Conservation (phyloP, 2,329 filamentous ascomycete species). For the Bipolaris gigantea region DNA sequence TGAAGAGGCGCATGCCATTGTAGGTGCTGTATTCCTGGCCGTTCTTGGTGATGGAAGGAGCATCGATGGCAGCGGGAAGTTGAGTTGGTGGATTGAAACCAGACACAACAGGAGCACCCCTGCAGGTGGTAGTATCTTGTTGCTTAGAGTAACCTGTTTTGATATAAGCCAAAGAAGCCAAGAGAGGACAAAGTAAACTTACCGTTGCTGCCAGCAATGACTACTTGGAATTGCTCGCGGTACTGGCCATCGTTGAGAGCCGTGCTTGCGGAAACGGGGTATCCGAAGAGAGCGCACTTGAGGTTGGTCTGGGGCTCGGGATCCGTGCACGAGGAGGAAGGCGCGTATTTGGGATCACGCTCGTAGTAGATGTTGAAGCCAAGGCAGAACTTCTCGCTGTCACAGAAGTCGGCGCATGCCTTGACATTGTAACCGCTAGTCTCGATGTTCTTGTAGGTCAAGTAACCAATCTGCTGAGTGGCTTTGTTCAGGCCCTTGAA, state of each 20-base stretch:
- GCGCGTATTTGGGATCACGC: constrained; percentile 27
- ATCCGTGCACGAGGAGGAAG: constrained; percentile 20
- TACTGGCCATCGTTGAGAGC: constrained; percentile 32
- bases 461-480: constrained; percentile 31
- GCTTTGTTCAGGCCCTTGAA: constrained; percentile 23
- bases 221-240: constrained; percentile 30
- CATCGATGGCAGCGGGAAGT: constrained; percentile 32
- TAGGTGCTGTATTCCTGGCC: constrained; percentile 26
- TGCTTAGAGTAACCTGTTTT: constrained; percentile 30
- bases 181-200: not conserved
- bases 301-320: constrained; percentile 29
- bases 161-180: not conserved
- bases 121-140: constrained; percentile 2
- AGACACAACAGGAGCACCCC: constrained; percentile 4
- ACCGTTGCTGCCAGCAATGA: constrained; percentile 32
- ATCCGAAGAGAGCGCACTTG: constrained; percentile 36
- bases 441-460: constrained; percentile 32
- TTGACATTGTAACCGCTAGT: constrained; percentile 17
- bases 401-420: constrained; percentile 25
- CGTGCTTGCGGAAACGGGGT: constrained; percentile 20
- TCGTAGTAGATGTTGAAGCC: constrained; percentile 38
- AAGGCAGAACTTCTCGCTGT: constrained; percentile 28
- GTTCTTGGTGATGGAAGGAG: constrained; percentile 19
- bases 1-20: constrained; percentile 35
- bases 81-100: constrained; percentile 24